A percentile compares a stretch with the other conserved stretches of the same genome.
Conservation (phyloP, 768 basidiomycete species). For the Boletus tomentosulus region DNA sequence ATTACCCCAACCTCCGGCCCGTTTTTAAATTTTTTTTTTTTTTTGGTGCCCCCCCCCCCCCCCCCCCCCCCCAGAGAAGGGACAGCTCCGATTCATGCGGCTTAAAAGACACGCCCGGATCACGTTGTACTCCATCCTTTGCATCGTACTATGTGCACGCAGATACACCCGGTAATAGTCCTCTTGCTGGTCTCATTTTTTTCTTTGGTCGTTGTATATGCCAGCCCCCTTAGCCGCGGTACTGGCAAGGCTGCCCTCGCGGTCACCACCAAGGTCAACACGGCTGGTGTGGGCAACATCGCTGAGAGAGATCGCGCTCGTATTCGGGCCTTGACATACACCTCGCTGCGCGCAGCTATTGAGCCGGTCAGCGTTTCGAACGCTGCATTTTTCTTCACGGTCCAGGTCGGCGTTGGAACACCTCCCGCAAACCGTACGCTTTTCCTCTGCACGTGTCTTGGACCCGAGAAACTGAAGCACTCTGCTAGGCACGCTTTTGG, state of each 20-base stretch:
- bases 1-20: no score
- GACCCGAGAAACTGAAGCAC: neutral
- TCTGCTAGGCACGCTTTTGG: conserved; percentile 23
- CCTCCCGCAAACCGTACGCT: conserved; percentile 24
- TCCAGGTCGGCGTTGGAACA: conserved; percentile 23
- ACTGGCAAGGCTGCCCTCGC: conserved; percentile 13
- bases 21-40: no score
- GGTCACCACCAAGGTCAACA: conserved; percentile 12
- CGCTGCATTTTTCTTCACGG: conserved; percentile 24
- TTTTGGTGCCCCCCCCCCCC: no score
- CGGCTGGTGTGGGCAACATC: conserved; percentile 7
- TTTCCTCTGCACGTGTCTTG: neutral
- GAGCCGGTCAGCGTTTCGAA: conserved; percentile 16
- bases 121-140: neutral
- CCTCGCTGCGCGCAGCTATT: neutral
- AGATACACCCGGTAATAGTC: neutral
- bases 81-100: neutral
- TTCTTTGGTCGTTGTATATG: conserved; percentile 3
- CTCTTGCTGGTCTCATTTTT: conserved; percentile 4
- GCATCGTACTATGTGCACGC: neutral
- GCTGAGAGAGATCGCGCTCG: conserved; percentile 23
- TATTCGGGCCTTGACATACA: conserved; percentile 8
- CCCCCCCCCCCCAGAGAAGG: neutral
- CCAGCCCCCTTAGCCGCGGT: conserved; percentile 7
- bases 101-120: neutral